These are phyloP conservation scores for Diaporthe sp. DNA, from an alignment of 2,329 filamentous ascomycete genomes.

Conservation along the genomic window DNA sequence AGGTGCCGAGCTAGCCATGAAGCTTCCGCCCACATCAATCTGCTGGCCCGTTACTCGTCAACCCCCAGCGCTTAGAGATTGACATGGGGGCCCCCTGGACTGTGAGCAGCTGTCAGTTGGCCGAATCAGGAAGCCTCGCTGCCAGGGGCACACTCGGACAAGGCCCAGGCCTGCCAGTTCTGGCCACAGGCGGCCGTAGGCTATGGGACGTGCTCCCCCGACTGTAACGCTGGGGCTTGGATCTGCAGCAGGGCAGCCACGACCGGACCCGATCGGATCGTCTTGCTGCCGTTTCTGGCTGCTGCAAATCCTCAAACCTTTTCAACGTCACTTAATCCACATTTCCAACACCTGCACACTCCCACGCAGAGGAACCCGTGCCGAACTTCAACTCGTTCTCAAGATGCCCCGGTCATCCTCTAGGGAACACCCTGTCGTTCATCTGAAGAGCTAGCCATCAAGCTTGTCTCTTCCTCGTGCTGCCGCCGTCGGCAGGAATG, in stretches of 20 bases:
- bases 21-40: neutral
- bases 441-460: neutral
- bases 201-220: neutral
- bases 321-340: slow-evolving; percentile 18
- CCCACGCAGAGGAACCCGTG: neutral
- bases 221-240: slow-evolving; percentile 7
- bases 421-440: slow-evolving; percentile 1
- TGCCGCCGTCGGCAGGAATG: slow-evolving; percentile 9
- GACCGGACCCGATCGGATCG: slow-evolving; percentile 13
- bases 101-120: slow-evolving; percentile 2
- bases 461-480: neutral
- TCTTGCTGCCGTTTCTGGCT: slow-evolving; percentile 27
- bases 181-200: slow-evolving; percentile 8
- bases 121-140: slow-evolving; percentile 4
- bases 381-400: slow-evolving; percentile 7
- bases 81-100: neutral
- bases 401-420: neutral
- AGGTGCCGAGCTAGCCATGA: neutral
- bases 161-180: slow-evolving; percentile 6
- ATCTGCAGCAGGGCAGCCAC: slow-evolving; percentile 23
- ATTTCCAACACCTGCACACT: neutral
- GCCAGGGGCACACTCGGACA: neutral
- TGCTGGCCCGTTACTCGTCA: slow-evolving; percentile 7
- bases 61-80: slow-evolving; percentile 30
- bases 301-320: slow-evolving; percentile 21